Evolutionary conservation across 805 yeast species (phyloP), one percentile per base, ranked within the genome.

Genomic region (Metschnikowia amazonensis): DNA sequence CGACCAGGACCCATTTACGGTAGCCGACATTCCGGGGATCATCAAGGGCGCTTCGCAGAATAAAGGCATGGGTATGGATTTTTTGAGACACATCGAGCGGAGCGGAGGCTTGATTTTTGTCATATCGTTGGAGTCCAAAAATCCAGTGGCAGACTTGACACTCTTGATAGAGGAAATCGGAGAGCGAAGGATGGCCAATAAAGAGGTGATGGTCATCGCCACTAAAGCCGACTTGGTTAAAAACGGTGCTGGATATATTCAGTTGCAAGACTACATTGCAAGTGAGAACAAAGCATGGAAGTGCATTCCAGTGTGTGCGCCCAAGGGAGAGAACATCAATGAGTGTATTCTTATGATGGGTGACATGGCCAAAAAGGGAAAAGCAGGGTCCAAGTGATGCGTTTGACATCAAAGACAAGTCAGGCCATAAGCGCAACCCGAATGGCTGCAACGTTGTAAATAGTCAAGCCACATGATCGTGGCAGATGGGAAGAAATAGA

Each of bases 21-120:
- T 94, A 1, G 98, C 98, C 1, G 99, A 94, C 68, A 94, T 94
- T 47, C 99, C 99, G 0, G 99, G 99, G 5, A 85, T 94, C 36
- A 86, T 94, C 48, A 76, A 82, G 62, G 97, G 96, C 5, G 98
- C 99, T 0, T 76, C 81, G 6, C 69, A 80, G 39, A 86, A 90
- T 60, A 83, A 77, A 60, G 99, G 99, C 1, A 83, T 94, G 86
- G 99, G 99, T 0, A 72, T 89, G 40, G 97, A 89, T 51, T 94
- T 94, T 63, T 67, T 94, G 51, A 76, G 97, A 45, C 99, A 94
- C 62, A 81, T 94, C 38, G 98, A 94, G 64, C 76, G 99, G 52
- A 86, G 96, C 4, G 84, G 85, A 13, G 96, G 97, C 0, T 66
- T 94, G 45, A 95, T 86, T 3, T 89, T 92, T 67, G 96, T 94